Evolutionary conservation across 2,329 filamentous ascomycete genomes (phyloP), one percentile per base, ranked within the genome.

Genomic region (Daldinia sp.): DNA sequence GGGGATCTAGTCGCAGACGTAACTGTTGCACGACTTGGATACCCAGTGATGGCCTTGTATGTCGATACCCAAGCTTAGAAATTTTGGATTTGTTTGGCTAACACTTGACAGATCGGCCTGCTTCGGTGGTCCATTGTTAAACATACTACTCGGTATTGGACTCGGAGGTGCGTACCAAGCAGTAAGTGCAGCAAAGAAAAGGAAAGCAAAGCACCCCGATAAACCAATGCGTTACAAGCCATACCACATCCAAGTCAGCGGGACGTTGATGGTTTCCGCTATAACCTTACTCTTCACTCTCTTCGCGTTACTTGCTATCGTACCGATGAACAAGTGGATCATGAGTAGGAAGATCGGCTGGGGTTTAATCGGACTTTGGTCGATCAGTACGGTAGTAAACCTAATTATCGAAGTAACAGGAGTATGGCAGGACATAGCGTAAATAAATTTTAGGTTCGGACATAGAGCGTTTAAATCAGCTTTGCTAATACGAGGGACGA

Each of bases 51-150:
- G 96, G 96, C 96, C 42, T 76, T 91, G 85, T 88, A 80, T 81
- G 86, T 86, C 48, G 23, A 61, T 57, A 23, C 63, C 46, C 20
- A 28, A 41, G 18, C 41, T 33, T 60, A n/a, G n/a, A 50, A 30
- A 20, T 35, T 9, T 9, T 30, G 46, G 33, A 37, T 15, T 2
- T 3, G 42, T 41, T 37, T 51, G 28, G 67, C 77, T 80, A 73
- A 79, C 69, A 28, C 35, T 41, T 39, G 51, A 67, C 69, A 89
- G 87, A 44, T 94, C 93, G 37, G 96, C 96, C 4, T 99, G 96
- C 78, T 98, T 99, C 78, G 96, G 96, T n/a, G 97, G 96, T 0
- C 96, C 96, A 0, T 95, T 99, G 93, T 87, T 99, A 44, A 99
- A 99, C 75, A 99, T 99, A 70, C 83, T 99, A 0, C 87, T 99